phyloP scores from a whole-genome alignment of 2,329 filamentous ascomycete genomes.

The Clarireedia monteithiana region DNA sequence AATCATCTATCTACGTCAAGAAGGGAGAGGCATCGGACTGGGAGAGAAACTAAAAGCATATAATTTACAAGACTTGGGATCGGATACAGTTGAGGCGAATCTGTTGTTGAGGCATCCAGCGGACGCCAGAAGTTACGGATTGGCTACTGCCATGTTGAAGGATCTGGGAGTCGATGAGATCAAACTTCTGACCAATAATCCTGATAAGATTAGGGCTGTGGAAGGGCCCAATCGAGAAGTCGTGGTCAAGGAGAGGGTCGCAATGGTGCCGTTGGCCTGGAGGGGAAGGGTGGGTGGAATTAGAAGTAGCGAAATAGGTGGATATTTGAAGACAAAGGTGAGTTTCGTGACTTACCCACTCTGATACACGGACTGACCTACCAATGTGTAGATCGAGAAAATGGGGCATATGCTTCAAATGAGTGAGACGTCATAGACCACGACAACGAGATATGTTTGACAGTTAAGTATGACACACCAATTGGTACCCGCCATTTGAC shows the following conservation, averaged over 20 bases:
- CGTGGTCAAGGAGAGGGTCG: conserved; percentile 78
- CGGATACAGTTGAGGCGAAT: conserved; percentile 97
- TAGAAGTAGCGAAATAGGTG: conserved; percentile 80
- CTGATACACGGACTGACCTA: neutral
- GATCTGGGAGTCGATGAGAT: conserved; percentile 78
- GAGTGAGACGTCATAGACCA: conserved; percentile 20
- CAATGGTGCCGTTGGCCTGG: conserved; percentile 95
- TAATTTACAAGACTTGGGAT: conserved; percentile 91
- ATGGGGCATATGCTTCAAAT: conserved; percentile 76
- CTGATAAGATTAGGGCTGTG: conserved; percentile 90
- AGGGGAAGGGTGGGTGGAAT: conserved; percentile 71
- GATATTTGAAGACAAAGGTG: conserved; percentile 92
- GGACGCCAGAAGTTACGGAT: conserved; percentile 86
- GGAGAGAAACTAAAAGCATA: conserved; percentile 97
- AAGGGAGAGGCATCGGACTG: conserved; percentile 90
- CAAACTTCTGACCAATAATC: conserved; percentile 87
- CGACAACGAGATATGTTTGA: too few relatives aligned
- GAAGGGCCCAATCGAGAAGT: conserved; percentile 88
- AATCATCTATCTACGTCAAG: conserved; percentile 91
- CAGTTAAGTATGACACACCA: neutral
- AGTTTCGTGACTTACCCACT: conserved; percentile 25
- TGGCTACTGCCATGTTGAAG: conserved; percentile 90
- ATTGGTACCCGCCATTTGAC: too few relatives aligned
- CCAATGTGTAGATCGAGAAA: conserved; percentile 61
- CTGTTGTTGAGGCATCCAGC: conserved; percentile 84